Percentiles rank a stretch among this genome's conserved stretches.
These are phyloP conservation scores for Choiromyces venosus DNA, from an alignment of 495 filamentous ascomycete genomes.

Conservation along the genomic window DNA sequence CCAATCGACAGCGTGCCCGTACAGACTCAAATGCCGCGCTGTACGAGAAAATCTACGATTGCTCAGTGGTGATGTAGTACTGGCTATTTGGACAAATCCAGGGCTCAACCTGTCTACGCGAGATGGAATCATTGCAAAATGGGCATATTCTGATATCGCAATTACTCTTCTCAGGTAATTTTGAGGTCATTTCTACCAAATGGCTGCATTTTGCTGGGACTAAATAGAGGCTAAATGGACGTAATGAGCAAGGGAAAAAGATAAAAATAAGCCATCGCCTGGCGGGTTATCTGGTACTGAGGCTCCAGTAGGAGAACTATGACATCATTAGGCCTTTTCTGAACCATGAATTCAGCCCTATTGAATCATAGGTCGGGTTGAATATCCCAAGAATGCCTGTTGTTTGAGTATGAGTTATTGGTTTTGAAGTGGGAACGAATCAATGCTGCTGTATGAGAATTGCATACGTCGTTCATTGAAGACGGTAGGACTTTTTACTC, in stretches of 20 bases:
- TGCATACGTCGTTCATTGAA: neutral
- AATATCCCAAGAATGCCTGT: neutral
- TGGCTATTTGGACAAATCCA: neutral
- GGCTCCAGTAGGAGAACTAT: neutral
- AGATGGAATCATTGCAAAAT: neutral
- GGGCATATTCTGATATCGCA: neutral
- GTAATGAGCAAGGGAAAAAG: neutral
- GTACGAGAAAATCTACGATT: neutral
- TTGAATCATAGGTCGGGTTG: neutral
- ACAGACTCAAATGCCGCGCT: neutral
- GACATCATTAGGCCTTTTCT: neutral
- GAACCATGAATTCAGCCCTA: neutral
- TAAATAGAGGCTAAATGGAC: neutral
- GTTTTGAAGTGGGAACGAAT: neutral
- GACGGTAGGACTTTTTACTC: neutral
- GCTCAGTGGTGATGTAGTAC: neutral
- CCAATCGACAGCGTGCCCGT: neutral
- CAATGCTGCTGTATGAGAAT: neutral
- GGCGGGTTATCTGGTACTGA: neutral
- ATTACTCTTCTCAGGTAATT: neutral
- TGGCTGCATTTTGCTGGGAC: neutral
- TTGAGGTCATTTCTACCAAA: neutral
- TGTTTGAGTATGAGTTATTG: neutral
- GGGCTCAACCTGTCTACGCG: neutral
- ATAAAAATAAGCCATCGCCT: neutral